Conservation (phyloP, 371 early-diverging fungal species). For the Mortierella sp. region DNA sequence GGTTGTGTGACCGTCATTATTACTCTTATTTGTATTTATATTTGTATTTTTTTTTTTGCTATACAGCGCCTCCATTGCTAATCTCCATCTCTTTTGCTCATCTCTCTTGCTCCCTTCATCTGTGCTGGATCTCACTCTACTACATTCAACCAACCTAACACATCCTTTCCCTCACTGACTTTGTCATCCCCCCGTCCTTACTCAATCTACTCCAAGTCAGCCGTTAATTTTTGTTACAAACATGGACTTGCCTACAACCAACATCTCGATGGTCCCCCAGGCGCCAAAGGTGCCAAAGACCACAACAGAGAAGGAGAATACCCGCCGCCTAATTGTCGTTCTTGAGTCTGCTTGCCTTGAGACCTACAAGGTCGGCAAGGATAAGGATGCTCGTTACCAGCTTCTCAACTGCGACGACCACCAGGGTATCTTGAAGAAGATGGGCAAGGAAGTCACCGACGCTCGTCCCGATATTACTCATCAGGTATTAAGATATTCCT, state of each 20-base stretch:
- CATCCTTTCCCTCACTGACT: not conserved
- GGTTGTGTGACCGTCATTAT: not conserved
- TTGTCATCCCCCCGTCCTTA: no score
- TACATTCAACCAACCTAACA: not conserved
- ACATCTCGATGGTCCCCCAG: conserved; percentile 75
- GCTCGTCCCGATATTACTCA: conserved; percentile 97
- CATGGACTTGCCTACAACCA: conserved; percentile 55
- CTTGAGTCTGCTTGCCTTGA: conserved; percentile 92
- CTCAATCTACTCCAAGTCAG: not conserved
- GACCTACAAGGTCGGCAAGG: conserved; percentile 94
- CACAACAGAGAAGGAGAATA: conserved; percentile 76
- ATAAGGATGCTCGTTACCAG: conserved; percentile 91
- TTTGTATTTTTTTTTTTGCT: not conserved
- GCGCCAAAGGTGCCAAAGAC: conserved; percentile 88
- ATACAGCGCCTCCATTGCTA: not conserved
- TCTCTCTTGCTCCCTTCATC: not conserved
- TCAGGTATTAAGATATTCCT: conserved; percentile 64
- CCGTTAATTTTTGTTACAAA: not conserved
- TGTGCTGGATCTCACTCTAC: not conserved
- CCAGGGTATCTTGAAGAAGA: conserved; percentile 87
- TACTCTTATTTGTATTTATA: not conserved
- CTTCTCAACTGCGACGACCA: conserved; percentile 98
- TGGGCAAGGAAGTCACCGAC: conserved; percentile 85
- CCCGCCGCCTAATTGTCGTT: conserved; percentile 93
- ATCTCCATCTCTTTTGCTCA: not conserved